phyloP scores from a whole-genome alignment of 331 rosid genomes.

The Erythrophleum ivorense region DNA sequence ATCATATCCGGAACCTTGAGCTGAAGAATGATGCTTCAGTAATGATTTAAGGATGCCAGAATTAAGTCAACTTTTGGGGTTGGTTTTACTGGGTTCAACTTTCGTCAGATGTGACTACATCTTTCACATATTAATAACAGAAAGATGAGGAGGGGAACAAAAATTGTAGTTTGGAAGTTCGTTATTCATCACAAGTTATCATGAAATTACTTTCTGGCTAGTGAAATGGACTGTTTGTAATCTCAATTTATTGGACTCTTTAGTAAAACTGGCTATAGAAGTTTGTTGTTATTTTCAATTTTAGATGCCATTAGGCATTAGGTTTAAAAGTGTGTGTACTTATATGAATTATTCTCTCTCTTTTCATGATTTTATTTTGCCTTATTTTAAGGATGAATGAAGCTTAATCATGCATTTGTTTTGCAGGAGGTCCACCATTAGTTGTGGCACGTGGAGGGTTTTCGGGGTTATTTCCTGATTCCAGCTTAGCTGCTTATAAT shows the following conservation, averaged over 20 bases:
- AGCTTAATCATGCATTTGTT: conserved; percentile 24
- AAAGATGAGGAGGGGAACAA: background rate
- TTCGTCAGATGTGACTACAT: background rate
- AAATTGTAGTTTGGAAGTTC: background rate
- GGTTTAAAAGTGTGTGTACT: background rate
- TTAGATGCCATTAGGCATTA: background rate
- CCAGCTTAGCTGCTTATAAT: conserved; percentile 49
- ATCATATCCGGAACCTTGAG: background rate
- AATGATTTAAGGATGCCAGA: background rate
- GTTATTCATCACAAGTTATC: background rate
- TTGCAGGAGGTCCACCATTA: conserved; percentile 71
- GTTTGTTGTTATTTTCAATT: background rate
- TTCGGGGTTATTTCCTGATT: conserved; percentile 89
- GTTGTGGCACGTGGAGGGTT: conserved; percentile 91
- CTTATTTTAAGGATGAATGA: conserved; percentile 6
- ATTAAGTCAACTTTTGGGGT: background rate
- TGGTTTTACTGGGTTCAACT: conserved; percentile 15
- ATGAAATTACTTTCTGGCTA: background rate
- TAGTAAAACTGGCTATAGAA: background rate
- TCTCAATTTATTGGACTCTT: background rate
- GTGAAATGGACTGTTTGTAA: background rate
- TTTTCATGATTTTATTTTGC: conserved; percentile 15
- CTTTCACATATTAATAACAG: background rate
- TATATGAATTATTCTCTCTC: background rate
- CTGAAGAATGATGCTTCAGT: conserved; percentile 8